Conservation (phyloP, 257 asterid genomes). For the Penstemon eatonii region DNA sequence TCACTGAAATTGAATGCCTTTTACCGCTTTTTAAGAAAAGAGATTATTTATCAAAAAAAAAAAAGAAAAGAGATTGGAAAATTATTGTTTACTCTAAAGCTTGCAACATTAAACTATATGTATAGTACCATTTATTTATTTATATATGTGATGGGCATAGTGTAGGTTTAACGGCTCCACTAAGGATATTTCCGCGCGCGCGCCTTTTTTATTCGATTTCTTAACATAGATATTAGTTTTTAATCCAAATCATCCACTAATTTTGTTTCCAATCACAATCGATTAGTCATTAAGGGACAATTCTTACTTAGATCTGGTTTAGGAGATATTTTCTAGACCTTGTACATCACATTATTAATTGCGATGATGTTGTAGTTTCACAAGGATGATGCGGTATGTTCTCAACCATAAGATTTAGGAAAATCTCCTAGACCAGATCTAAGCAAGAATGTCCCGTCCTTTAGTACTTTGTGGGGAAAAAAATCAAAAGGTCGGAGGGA, state of each 20-base stretch:
- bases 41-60: constrained; percentile 9
- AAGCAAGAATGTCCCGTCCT: no score
- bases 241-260: no score
- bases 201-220: no score
- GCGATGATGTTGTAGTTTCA: no score
- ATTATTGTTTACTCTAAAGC: constrained; percentile 20
- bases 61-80: constrained; percentile 11
- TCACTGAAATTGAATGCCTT: constrained; percentile 19
- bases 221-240: no score
- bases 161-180: constrained; percentile 29
- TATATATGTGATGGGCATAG: background rate
- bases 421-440: no score
- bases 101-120: constrained; percentile 6
- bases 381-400: no score
- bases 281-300: background rate
- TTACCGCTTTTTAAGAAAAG: constrained; percentile 30
- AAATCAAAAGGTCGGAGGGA: background rate
- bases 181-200: constrained; percentile 13
- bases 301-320: no score
- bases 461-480: background rate
- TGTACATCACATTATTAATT: no score
- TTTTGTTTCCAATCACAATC: constrained; percentile 7
- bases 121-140: no score
- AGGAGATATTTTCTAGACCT: no score
- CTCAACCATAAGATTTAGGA: no score